These are phyloP conservation scores for Gaillardinia entomophila DNA, from an alignment of 805 yeast genomes.

Conservation along the genomic window DNA sequence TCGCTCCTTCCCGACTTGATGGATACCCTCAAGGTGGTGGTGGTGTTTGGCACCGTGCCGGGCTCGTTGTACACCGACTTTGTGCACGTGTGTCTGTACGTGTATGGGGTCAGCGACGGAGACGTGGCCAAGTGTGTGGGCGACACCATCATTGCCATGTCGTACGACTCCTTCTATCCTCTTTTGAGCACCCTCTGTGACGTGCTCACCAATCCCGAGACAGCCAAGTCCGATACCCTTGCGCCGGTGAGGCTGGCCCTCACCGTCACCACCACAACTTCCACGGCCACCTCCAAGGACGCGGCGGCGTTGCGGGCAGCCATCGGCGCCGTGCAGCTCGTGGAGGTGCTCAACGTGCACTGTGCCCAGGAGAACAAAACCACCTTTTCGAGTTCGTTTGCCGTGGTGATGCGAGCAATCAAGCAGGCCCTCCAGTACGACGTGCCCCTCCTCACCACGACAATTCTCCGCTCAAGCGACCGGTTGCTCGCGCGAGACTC, in stretches of 20 bases:
- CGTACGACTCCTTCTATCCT: conserved; percentile 30
- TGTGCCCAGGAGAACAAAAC: conserved; percentile 1
- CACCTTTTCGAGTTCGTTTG: conserved; percentile 2
- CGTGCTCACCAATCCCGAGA: conserved; percentile 15
- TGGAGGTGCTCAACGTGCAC: conserved; percentile 21
- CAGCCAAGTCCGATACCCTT: conserved; percentile 5
- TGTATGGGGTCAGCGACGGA: conserved; percentile 25
- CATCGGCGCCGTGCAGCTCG: conserved; percentile 34
- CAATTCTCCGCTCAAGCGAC: conserved; percentile 34
- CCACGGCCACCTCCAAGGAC: background rate
- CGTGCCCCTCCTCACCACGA: conserved; percentile 32
- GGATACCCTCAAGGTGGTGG: conserved; percentile 36
- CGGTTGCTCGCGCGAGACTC: conserved; percentile 30
- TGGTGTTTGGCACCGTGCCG: conserved; percentile 45
- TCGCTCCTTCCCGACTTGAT: conserved; percentile 33
- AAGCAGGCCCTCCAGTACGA: conserved; percentile 23
- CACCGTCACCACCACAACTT: background rate
- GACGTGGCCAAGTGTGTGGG: conserved; percentile 29
- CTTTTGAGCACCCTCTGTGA: conserved; percentile 13
- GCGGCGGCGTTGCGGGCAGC: conserved; percentile 16
- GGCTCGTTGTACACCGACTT: conserved; percentile 25
- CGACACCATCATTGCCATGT: conserved; percentile 33
- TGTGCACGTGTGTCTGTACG: conserved; percentile 42
- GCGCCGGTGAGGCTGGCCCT: conserved; percentile 7
- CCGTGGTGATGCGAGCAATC: background rate